Evolutionary conservation across 2,329 filamentous ascomycete genomes (phyloP).

Genomic region (Cladosporium sp.): DNA sequence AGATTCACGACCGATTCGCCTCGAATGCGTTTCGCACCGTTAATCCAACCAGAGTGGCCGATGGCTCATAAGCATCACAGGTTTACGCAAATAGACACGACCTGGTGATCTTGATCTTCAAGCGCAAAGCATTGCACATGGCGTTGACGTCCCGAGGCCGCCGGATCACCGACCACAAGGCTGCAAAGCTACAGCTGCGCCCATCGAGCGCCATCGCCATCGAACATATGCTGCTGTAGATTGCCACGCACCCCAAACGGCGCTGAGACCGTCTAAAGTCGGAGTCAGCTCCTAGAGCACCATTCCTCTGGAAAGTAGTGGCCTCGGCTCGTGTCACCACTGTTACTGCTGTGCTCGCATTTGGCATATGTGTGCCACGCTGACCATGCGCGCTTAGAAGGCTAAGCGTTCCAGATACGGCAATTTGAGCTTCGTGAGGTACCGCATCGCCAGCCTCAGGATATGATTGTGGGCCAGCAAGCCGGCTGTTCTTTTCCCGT

Average conservation of each 20-base stretch:
- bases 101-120: not conserved
- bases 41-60: not conserved
- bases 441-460: not conserved
- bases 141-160: not conserved
- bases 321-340: no score
- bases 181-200: not conserved
- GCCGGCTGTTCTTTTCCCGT: not conserved
- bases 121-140: not conserved
- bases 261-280: not conserved
- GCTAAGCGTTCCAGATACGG: not conserved
- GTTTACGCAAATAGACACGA: no score
- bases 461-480: not conserved
- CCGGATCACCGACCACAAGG: not conserved
- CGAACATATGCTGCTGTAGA: not conserved
- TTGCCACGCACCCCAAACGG: not conserved
- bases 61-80: no score
- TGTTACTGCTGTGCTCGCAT: no score
- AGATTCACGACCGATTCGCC: not conserved
- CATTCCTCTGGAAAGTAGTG: no score
- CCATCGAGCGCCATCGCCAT: not conserved
- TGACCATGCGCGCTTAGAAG: not conserved
- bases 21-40: not conserved
- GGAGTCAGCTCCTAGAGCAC: slow-evolving; percentile 7
- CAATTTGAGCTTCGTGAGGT: not conserved
- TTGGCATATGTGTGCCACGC: not conserved